Base-by-base conservation (phyloP, 1,284 basidiomycete species). In the Somion occarium region DNA sequence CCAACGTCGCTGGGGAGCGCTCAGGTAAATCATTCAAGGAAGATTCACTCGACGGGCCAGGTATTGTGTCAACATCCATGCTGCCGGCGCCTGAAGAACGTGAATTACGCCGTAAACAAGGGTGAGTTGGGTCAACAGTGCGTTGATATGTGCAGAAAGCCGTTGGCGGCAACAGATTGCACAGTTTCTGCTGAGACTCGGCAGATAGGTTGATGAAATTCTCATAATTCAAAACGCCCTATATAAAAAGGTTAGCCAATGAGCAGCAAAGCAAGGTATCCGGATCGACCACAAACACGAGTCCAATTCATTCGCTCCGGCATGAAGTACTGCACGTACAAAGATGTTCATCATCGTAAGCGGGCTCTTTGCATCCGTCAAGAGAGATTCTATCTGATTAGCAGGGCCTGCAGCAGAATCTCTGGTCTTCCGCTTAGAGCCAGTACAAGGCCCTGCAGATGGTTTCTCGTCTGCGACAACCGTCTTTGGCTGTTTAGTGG, bases 221-320 rank as follows among this genome's bases (percentile, higher is more conserved):
- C 39, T 69, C 62, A 18, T 67, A 66, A 58, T 78, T 82, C 51
- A 83, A 65, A 11, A 82, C 61, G 46, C 78, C 74, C 80, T 83
- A 53, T n/a, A 44, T 7, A 15, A 34, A 34, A 7, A 34, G 15
- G 38, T 19, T 44, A 39, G 27, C 9, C 12, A 13, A 24, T 46
- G 49, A 50, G 55, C 52, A 48, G 24, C 22, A 18, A 9, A 42
- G 37, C 25, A 30, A 27, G 30, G 26, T 22, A n/a, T 5, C 45
- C 18, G 12, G 45, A 11, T 22, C 3, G 4, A 27, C n/a, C 30
- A 34, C 30, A 34, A 34, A 34, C 30, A 34, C 30, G 30, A 34
- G 7, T 34, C 7, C 7, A 7, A 34, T 34, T 34, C 15, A 22
- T 26, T 46, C 24, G 39, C 7, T 34, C 20, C 39, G 39, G 9